Base-by-base conservation (phyloP, 2,329 filamentous ascomycete species). In the Colletotrichum melonis region DNA sequence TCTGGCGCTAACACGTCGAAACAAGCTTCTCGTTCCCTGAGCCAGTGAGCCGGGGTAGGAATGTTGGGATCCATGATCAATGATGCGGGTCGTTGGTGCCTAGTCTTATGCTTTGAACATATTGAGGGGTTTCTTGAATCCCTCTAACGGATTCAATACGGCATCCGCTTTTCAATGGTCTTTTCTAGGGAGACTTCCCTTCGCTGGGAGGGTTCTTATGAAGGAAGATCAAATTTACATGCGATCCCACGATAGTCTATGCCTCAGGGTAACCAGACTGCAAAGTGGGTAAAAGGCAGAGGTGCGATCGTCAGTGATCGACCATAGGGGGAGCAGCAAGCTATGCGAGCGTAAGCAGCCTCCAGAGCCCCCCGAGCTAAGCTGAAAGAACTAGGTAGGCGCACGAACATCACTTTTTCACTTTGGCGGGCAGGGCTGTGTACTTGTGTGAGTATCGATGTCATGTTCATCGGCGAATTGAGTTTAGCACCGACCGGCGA, bases 21-120 rank as follows among this genome's bases (percentile, higher is more conserved):
- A 73, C 70, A 73, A 73, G 70, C 70, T 73, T 70, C 67, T 56
- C 60, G 35, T 16, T 19, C 58, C 16, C 57, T 32, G 38, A 46
- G 32, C 32, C 54, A 56, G 19, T 49, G 42, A 11, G 8, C 19
- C 8, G 8, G 19, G 19, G 42, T 49, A 22, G 6, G 11, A 49
- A 22, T 4, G 42, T 2, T 19, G 11, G 8, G 42, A 49, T 49
- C 8, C 42, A 22, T 11, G 42, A 22, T 49, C 19, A 4, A 19
- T 42, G 16, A 42, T 6, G 38, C 42, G 38, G 5, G 6, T 46
- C 16, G 42, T 8, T 19, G 42, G 8, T 22, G 42, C 19, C 19
- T 22, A 49, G 42, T 49, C 19, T 4, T 8, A 49, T 49, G 3
- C 42, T 19, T 22, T 49, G 42, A 22, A 49, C 42, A 1, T 7